Percentiles rank a stretch among this genome's conserved stretches.
phyloP scores from a whole-genome alignment of 2,329 filamentous ascomycete species.

The Arthroderma sp. region DNA sequence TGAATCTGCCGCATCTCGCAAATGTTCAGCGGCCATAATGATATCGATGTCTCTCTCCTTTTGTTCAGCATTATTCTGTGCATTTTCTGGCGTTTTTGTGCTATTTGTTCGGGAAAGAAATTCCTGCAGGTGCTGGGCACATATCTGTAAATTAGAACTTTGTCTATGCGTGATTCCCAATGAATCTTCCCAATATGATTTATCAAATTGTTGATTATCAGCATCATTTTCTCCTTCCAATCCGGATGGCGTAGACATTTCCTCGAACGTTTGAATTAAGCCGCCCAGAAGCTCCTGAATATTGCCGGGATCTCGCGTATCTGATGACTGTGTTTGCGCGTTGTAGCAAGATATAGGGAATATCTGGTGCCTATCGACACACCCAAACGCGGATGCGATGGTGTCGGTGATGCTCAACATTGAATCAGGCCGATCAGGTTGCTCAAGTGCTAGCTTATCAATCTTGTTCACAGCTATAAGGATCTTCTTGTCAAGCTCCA shows the following conservation, averaged over 20 bases:
- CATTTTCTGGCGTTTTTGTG: slow-evolving; percentile 11
- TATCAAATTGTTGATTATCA: slow-evolving; percentile 36
- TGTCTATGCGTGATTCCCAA: slow-evolving; percentile 86
- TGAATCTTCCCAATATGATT: slow-evolving; percentile 63
- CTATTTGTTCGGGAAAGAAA: slow-evolving; percentile 50
- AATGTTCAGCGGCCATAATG: slow-evolving; percentile 77
- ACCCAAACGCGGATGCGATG: slow-evolving; percentile 8
- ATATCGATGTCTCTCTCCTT: slow-evolving; percentile 49
- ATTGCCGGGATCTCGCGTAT: slow-evolving; percentile 42
- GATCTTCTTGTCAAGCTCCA: slow-evolving; percentile 38
- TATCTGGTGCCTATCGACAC: slow-evolving; percentile 29
- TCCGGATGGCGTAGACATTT: slow-evolving; percentile 27
- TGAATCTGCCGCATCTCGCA: slow-evolving; percentile 65
- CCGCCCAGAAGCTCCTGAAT: slow-evolving; percentile 55
- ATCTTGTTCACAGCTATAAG: slow-evolving; percentile 49
- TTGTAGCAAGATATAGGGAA: slow-evolving; percentile 62
- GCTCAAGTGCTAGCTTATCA: slow-evolving; percentile 31
- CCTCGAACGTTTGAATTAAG: slow-evolving; percentile 54
- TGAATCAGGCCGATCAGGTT: slow-evolving; percentile 7
- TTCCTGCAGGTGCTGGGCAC: slow-evolving; percentile 55
- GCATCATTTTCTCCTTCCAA: slow-evolving; percentile 21
- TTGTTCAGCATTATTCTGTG: slow-evolving; percentile 6
- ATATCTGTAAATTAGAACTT: slow-evolving; percentile 62
- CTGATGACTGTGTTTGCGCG: slow-evolving; percentile 24
- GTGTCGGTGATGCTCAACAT: slow-evolving; percentile 1